Conservation (phyloP, 2,329 filamentous ascomycete species). For the Xylaria hypoxylon region DNA sequence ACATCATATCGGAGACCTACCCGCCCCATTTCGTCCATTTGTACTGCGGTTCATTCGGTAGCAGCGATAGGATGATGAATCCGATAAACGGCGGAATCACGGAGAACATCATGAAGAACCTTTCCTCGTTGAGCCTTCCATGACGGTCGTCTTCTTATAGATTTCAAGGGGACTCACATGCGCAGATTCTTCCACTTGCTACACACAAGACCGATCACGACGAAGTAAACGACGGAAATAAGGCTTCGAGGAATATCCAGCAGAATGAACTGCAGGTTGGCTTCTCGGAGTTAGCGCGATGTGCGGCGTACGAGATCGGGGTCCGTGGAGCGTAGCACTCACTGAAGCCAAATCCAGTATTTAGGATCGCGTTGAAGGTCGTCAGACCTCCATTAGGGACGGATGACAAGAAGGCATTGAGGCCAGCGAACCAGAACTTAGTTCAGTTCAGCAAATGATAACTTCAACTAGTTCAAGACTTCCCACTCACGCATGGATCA, state of each 20-base stretch:
- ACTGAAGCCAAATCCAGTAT: slow-evolving; percentile 53
- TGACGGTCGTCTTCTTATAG: too few relatives aligned
- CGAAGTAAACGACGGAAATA: slow-evolving; percentile 53
- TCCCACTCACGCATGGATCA: slow-evolving; percentile 49
- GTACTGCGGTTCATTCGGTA: slow-evolving; percentile 51
- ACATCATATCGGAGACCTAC: slow-evolving; percentile 35
- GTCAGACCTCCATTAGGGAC: slow-evolving; percentile 54
- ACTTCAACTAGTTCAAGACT: neutral
- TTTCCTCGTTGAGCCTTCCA: slow-evolving; percentile 15
- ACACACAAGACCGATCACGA: slow-evolving; percentile 51
- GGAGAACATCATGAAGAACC: slow-evolving; percentile 55
- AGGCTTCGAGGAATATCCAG: slow-evolving; percentile 52
- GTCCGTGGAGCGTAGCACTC: slow-evolving; percentile 26
- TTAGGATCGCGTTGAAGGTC: slow-evolving; percentile 53
- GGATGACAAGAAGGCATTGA: slow-evolving; percentile 53
- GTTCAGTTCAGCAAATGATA: neutral
- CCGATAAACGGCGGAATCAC: slow-evolving; percentile 52
- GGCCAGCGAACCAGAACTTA: slow-evolving; percentile 54
- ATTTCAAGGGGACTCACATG: slow-evolving; percentile 44
- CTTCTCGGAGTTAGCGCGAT: slow-evolving; percentile 33
- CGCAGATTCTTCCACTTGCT: slow-evolving; percentile 52
- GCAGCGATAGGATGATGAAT: slow-evolving; percentile 53
- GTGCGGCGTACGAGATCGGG: neutral
- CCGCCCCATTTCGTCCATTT: slow-evolving; percentile 55
- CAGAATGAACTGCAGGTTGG: slow-evolving; percentile 53